A percentile compares a stretch with the other conserved stretches of the same genome.
Conservation (phyloP, 495 filamentous ascomycete genomes). For the Neohortaea acidophila region DNA sequence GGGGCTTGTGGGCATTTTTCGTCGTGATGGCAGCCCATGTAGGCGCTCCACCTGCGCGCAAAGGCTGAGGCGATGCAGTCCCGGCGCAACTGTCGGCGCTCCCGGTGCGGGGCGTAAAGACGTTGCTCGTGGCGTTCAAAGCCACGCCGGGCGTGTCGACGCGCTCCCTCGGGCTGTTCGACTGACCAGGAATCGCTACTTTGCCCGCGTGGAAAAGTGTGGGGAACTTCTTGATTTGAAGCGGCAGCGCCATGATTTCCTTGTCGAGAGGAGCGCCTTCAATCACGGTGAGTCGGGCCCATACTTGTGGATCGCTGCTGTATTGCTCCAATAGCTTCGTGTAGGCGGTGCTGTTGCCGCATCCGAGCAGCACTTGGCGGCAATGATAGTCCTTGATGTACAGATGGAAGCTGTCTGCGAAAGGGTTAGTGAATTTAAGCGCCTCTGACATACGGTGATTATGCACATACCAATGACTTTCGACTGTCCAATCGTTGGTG, state of each 20-base stretch:
- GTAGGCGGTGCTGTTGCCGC: conserved; percentile 62
- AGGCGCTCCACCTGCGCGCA: not conserved
- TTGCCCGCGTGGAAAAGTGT: conserved; percentile 52
- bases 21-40: not conserved
- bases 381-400: conserved; percentile 57
- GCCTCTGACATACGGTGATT: not conserved
- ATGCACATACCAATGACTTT: conserved; percentile 30
- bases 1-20: conserved; percentile 1
- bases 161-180: conserved; percentile 4
- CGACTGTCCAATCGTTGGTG: conserved; percentile 42
- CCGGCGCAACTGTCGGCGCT: not conserved
- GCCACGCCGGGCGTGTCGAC: not conserved
- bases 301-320: conserved; percentile 36
- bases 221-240: conserved; percentile 44
- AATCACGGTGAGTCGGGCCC: conserved; percentile 51
- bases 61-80: not conserved
- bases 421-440: not conserved
- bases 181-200: conserved; percentile 34
- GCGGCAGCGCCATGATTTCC: conserved; percentile 42
- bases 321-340: conserved; percentile 53
- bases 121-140: conserved; percentile 2
- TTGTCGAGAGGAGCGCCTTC: conserved; percentile 59
- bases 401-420: conserved; percentile 52
- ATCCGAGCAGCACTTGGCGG: conserved; percentile 65
- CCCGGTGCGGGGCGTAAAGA: conserved; percentile 7